Evolutionary conservation across 1,139 yeast genomes (phyloP).

Genomic region (Yamadazyma diddensiae): DNA sequence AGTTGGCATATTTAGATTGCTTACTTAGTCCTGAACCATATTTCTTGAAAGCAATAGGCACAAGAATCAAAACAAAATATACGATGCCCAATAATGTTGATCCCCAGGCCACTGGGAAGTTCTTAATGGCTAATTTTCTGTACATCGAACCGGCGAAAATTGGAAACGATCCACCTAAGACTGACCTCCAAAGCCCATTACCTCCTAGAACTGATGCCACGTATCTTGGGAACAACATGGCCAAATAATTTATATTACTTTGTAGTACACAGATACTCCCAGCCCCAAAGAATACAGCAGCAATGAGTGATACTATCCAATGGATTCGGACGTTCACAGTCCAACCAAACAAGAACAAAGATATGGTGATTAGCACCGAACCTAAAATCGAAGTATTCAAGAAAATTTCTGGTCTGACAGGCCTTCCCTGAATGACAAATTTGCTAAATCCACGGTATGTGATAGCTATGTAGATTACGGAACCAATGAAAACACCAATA

Average conservation of each 20-base stretch:
- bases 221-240: slow-evolving; percentile 50
- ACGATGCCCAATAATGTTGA: slow-evolving; percentile 7
- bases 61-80: slow-evolving; percentile 4
- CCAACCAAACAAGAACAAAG: slow-evolving; percentile 35
- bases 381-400: slow-evolving; percentile 47
- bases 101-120: slow-evolving; percentile 17
- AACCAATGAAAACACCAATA: slow-evolving; percentile 21
- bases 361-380: slow-evolving; percentile 24
- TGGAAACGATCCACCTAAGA: slow-evolving; percentile 16
- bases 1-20: slow-evolving; percentile 9
- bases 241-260: slow-evolving; percentile 45
- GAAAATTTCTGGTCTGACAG: slow-evolving; percentile 57
- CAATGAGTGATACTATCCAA: slow-evolving; percentile 29
- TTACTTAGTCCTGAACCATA: slow-evolving; percentile 10
- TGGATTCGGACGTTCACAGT: slow-evolving; percentile 24
- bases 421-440: slow-evolving; percentile 30
- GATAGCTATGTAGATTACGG: slow-evolving; percentile 19
- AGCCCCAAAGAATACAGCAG: slow-evolving; percentile 19
- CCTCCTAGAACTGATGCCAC: slow-evolving; percentile 24
- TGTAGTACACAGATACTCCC: slow-evolving; percentile 24
- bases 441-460: slow-evolving; percentile 21
- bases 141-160: slow-evolving; percentile 16
- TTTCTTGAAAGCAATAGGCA: slow-evolving; percentile 6
- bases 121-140: slow-evolving; percentile 10
- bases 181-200: slow-evolving; percentile 19